Evolutionary conservation across 352 stramenopile species (phyloP), one percentile per base, ranked within the genome.

Genomic region (Pythium aphanidermatum): DNA sequence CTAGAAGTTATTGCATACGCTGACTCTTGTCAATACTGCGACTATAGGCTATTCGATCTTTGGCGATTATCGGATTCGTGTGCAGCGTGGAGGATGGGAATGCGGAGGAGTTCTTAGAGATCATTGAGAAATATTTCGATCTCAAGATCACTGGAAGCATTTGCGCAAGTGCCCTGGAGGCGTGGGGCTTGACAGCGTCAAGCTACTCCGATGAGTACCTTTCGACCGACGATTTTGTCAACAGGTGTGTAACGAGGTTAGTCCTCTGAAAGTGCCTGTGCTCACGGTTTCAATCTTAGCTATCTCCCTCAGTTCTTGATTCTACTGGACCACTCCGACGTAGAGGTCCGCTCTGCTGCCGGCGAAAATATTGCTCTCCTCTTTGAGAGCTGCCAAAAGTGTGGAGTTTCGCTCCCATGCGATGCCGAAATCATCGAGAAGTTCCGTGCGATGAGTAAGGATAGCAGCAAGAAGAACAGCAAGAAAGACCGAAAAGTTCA

Each of bases 401-500:
- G 57, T 17, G 60, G 67, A 24, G 43, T 79, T 0, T 42, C 60
- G 24, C 45, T 89, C 33, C 70, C 74, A 6, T 82, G 68, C 47
- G 68, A 82, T 25, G 74, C 70, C 7, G 72, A 88, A 27, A 77
- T 91, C 23, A n/a, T 92, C 13, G 67, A 77, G 28, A 77, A 74
- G 14, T 82, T 89, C 26, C 65, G 66, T 13, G 56, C 68, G 26
- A 82, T 95, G 78, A 92, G 80, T 73, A 92, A 92, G 50, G 76
- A 91, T 33, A 92, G 51, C 63, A 92, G 74, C 66, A 95, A 95
- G 64, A 92, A 89, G 54, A 91, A 81, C 58, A 92, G 75, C 65
- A 95, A 95, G 52, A 91, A 92, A 38, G 83, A 95, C 33, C 80
- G 83, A 21, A 95, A 95, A 46, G 76, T 76, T 2, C 83, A 95